Percentiles rank a stretch among this genome's conserved stretches.
phyloP scores from a whole-genome alignment of 169 alveolate species.

The Cryptosporidium felis region DNA sequence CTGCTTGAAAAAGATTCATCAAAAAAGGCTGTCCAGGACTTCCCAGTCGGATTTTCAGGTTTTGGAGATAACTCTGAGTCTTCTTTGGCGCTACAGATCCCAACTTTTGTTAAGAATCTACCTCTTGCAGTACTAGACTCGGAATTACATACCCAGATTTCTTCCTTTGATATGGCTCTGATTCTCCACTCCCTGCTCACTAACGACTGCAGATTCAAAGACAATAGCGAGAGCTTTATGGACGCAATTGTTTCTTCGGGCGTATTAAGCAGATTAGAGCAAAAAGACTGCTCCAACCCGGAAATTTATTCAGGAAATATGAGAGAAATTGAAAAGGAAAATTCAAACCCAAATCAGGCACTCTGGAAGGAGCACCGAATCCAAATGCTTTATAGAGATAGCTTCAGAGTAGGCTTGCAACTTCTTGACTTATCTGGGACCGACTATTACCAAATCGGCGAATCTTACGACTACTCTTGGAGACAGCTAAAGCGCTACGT shows the following conservation, averaged over 20 bases:
- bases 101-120: slow-evolving; percentile 25
- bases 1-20: slow-evolving; percentile 21
- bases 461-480: slow-evolving; percentile 1
- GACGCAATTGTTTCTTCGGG: slow-evolving; percentile 39
- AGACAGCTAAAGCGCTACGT: slow-evolving; percentile 34
- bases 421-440: slow-evolving; percentile 13
- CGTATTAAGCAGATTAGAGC: background rate
- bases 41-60: slow-evolving; percentile 51
- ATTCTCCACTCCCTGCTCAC: slow-evolving; percentile 46
- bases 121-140: slow-evolving; percentile 41
- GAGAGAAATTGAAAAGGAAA: background rate
- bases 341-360: background rate
- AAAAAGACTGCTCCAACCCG: background rate
- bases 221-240: slow-evolving; percentile 10
- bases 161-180: slow-evolving; percentile 59
- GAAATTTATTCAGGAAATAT: background rate
- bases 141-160: slow-evolving; percentile 41
- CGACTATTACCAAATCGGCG: background rate
- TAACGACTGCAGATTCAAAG: slow-evolving; percentile 13
- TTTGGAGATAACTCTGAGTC: background rate
- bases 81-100: slow-evolving; percentile 9
- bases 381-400: slow-evolving; percentile 34
- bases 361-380: slow-evolving; percentile 39
- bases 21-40: slow-evolving; percentile 7
- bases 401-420: slow-evolving; percentile 57